Evolutionary conservation across 495 filamentous ascomycete genomes (phyloP), one percentile per base, ranked within the genome.

Genomic region (Aspergillus cavernicola): DNA sequence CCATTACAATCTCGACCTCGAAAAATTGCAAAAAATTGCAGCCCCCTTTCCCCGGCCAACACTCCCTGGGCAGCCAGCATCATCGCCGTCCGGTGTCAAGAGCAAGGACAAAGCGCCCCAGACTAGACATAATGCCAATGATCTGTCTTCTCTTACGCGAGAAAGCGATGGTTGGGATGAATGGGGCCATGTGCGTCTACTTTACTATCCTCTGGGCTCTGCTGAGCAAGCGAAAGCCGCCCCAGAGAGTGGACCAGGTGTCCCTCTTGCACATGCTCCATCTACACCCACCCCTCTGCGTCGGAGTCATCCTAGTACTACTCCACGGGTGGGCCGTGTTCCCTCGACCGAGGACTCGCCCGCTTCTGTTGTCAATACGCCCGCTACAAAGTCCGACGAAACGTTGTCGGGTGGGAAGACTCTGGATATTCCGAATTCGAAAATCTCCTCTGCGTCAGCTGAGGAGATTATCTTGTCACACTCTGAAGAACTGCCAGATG

Each of bases 1-100:
- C 40, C 92, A 97, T 66, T 98, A 96, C 76, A 92, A 91, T 60
- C 92, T 98, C 68, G 88, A 95, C 61, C 78, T 97, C 24, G 91
- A 97, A 33, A 85, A 88, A 53, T 78, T 99, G 45, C 84, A 88
- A 37, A 87, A 87, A 62, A 73, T 97, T 22, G 85, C 93, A 4
- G 75, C 84, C 31, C 90, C 93, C 10, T 96, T 97, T 63, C 74
- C 85, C 7, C 93, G 88, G 78, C 85, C 63, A 59, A 78, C 55
- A 56, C 70, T 58, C 52, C 69, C 60, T 45, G 64, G 58, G 48
- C 66, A 68, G 57, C 49, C 57, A 23, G 57, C 77, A 24, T 59
- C 75, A 9, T 67, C 76, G 13, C 67, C 82, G 3, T 62, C 79
- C 10, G 76, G 77, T 3, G 65, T 66, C 46, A 93, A 92, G 62